Base-by-base conservation (phyloP, 768 basidiomycete genomes). In the Collybia mongolica region DNA sequence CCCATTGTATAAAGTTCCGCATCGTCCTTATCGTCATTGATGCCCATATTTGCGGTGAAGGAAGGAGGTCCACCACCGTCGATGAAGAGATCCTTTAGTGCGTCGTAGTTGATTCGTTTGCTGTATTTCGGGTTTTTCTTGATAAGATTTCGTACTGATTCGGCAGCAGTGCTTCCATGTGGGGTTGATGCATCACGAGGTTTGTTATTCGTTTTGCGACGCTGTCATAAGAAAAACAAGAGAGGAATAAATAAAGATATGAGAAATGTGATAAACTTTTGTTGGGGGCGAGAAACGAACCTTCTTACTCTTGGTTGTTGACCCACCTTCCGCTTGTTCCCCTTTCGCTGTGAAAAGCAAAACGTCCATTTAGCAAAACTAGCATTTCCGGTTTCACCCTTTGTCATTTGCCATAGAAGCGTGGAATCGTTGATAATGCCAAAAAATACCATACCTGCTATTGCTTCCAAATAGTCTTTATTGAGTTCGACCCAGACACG, bases 401-500 rank as follows among this genome's bases (percentile, higher is more conserved):
- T 6, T 23, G 12, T 11, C 1, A 47, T n/a, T 3, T 4, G 36
- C 38, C 14, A 47, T 39, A 47, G n/a, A 26, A 26, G 14, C 11
- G 32, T 9, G 32, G 11, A 32, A 32, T 9, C 11, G 3, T 32
- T 32, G 32, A 32, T 12, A 9, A 14, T 12, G 32, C 14, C 11
- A 12, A 14, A 32, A 51, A 55, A 28, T 35, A 52, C 72, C 81
- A 65, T 57, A 90, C 92, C 89, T 46, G 93, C 93, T 28, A 95
- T 74, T 14, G 87, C 84, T 63, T 93, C 88, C 29, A 98, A 70
- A 65, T 96, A 98, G 26, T 97, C 94, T 57, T 80, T 80, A 65
- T 97, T 97, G 60, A 93, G 74, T 69, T 95, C 93, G 42, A 95
- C 92, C 94, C 94, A 98, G 1, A 97, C 82, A 9, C 91, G 83